Evolutionary conservation across 345 rosid genomes (phyloP).

Genomic region (Rhodamnia rubescens): DNA sequence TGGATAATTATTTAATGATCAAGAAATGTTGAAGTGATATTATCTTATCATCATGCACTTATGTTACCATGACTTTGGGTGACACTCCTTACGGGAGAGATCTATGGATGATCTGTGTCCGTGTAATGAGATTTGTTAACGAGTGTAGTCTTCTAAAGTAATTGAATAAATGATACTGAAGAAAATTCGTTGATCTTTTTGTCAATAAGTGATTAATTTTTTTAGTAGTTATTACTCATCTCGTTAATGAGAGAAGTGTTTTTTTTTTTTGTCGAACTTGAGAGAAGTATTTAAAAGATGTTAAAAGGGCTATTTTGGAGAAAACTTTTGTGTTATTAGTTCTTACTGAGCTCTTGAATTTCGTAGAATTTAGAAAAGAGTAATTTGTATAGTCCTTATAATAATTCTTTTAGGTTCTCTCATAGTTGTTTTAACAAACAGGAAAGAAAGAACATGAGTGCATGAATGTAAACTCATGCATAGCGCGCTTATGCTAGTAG

Average conservation of each 20-base stretch:
- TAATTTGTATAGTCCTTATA: not conserved
- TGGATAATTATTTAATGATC: not conserved
- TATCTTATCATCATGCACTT: not conserved
- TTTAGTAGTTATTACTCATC: not conserved
- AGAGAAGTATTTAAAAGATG: not conserved
- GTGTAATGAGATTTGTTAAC: not conserved
- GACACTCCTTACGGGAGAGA: not conserved
- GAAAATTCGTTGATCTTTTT: not conserved
- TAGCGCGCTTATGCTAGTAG: not conserved
- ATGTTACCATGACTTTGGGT: not conserved
- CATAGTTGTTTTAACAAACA: not conserved
- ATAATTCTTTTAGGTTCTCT: not conserved
- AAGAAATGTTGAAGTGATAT: not conserved
- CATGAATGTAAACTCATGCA: not conserved
- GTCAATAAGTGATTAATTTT: not conserved
- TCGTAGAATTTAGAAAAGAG: not conserved
- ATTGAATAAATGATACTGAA: not conserved
- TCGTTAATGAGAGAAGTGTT: not conserved
- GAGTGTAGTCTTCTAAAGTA: not conserved
- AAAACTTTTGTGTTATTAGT: not conserved
- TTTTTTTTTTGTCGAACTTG: no score
- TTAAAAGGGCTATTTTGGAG: not conserved
- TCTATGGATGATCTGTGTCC: not conserved
- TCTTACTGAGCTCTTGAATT: not conserved
- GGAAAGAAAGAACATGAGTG: not conserved